Base-by-base conservation (phyloP, 257 asterid genomes). In the Ilex aquifolium region DNA sequence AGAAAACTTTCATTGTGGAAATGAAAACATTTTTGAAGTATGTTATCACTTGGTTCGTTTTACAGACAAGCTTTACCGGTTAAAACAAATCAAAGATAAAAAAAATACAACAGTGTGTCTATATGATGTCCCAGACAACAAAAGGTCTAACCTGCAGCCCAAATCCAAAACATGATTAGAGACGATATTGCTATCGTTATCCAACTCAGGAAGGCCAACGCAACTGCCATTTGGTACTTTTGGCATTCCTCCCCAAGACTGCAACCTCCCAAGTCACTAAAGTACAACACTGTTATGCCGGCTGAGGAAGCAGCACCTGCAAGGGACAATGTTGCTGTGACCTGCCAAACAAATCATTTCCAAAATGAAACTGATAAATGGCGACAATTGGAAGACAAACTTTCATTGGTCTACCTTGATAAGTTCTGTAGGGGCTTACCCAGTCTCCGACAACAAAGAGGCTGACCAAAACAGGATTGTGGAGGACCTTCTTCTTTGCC, bases 221-320 rank as follows among this genome's bases (percentile, higher is more conserved):
- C 83, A 56, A 72, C 80, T 12, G 85, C 77, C 64, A 72, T 64
- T 61, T 82, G 78, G 69, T 76, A 79, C 67, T 72, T 79, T 36
- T 77, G 68, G 74, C 88, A 79, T 69, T 82, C 85, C 3, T 72
- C 75, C n/a, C 82, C 65, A 21, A 82, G 51, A 57, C 63, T 65
- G 64, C 85, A 79, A 2, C 76, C 66, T 65, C 85, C 78, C 67
- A 79, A 49, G 69, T 82, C 88, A 16, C 64, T 60, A 63, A 69
- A 72, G 66, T 77, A 82, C 63, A 82, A 64, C 16, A 82, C 75
- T 2, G 83, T 72, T 44, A 82, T 53, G 50, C 88, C 88, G 21
- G 75, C 88, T 11, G 88, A 79, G 21, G 88, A 77, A 40, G 88
- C 74, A 5, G 85, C 84, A 27, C 81, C 85, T 21, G 88, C 79